Percentiles rank a stretch among this genome's conserved stretches.
Conservation (phyloP, 1,139 yeast species). For the Yamadazyma friedrichii region DNA sequence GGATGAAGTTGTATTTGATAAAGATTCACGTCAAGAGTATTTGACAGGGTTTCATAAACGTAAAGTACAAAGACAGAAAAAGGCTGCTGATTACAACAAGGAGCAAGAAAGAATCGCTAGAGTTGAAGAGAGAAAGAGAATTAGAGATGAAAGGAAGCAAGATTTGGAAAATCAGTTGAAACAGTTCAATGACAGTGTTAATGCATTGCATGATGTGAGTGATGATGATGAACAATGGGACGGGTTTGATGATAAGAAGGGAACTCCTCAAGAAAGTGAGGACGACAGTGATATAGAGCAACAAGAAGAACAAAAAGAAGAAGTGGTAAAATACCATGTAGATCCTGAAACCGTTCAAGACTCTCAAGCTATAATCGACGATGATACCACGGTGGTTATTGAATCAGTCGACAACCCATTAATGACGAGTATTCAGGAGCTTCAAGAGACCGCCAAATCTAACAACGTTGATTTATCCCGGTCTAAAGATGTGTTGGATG, state of each 20-base stretch:
- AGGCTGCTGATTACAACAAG: conserved; percentile 70
- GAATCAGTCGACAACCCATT: conserved; percentile 53
- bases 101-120: conserved; percentile 74
- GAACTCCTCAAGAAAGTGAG: conserved; percentile 23
- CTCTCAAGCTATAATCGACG: conserved; percentile 47
- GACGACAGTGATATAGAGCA: conserved; percentile 1
- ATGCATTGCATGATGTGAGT: conserved; percentile 35
- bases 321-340: conserved; percentile 33
- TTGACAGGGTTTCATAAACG: conserved; percentile 95
- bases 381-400: conserved; percentile 63
- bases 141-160: conserved; percentile 67
- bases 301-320: conserved; percentile 17
- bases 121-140: conserved; percentile 71
- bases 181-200: conserved; percentile 55
- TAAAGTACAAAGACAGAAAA: conserved; percentile 81
- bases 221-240: conserved; percentile 41
- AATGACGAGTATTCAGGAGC: conserved; percentile 27
- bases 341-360: conserved; percentile 39
- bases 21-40: conserved; percentile 70
- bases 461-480: conserved; percentile 63
- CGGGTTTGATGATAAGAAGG: conserved; percentile 31
- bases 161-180: conserved; percentile 63
- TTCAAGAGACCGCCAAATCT: conserved; percentile 47
- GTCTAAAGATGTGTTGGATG: conserved; percentile 59
- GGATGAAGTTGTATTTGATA: conserved; percentile 80